Percentiles rank a stretch among this genome's conserved stretches.
Conservation (phyloP, 192 early-diverging fungal species). For the Helicostylum pulchrum region DNA sequence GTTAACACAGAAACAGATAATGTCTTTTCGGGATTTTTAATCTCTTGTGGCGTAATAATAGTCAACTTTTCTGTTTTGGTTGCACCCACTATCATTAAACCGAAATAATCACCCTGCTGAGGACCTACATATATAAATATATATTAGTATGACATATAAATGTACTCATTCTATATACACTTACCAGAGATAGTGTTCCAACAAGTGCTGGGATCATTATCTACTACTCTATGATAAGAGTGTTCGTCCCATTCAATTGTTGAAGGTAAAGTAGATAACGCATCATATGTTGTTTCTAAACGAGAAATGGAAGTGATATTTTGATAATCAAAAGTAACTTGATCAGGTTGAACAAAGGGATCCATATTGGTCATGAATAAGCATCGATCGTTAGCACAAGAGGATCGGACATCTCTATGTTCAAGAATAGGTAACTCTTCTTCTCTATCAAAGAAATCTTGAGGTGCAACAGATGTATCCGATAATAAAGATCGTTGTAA, state of each 20-base stretch:
- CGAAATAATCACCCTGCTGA: slow-evolving; percentile 46
- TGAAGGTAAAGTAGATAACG: slow-evolving; percentile 38
- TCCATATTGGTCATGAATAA: slow-evolving; percentile 52
- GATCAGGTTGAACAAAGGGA: slow-evolving; percentile 45
- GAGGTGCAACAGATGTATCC: slow-evolving; percentile 35
- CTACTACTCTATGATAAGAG: slow-evolving; percentile 51
- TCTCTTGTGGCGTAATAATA: slow-evolving; percentile 16
- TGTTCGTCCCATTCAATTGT: slow-evolving; percentile 39
- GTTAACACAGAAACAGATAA: slow-evolving; percentile 16
- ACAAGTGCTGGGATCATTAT: slow-evolving; percentile 43
- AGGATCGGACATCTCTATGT: slow-evolving; percentile 45
- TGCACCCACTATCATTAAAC: slow-evolving; percentile 42
- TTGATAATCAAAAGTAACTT: slow-evolving; percentile 35
- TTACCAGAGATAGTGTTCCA: slow-evolving; percentile 50
- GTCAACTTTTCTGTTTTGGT: slow-evolving; percentile 9
- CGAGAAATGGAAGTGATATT: slow-evolving; percentile 34
- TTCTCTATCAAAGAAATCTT: slow-evolving; percentile 44
- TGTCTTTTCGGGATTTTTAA: background rate
- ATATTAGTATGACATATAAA: background rate
- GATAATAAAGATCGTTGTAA: slow-evolving; percentile 41
- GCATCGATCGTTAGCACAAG: slow-evolving; percentile 52
- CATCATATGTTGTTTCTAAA: slow-evolving; percentile 37
- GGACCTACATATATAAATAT: slow-evolving; percentile 30
- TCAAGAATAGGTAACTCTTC: slow-evolving; percentile 42
- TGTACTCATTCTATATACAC: background rate